Evolutionary conservation across 2,329 filamentous ascomycete species (phyloP).

Genomic region (Phaeosphaeria sp.): DNA sequence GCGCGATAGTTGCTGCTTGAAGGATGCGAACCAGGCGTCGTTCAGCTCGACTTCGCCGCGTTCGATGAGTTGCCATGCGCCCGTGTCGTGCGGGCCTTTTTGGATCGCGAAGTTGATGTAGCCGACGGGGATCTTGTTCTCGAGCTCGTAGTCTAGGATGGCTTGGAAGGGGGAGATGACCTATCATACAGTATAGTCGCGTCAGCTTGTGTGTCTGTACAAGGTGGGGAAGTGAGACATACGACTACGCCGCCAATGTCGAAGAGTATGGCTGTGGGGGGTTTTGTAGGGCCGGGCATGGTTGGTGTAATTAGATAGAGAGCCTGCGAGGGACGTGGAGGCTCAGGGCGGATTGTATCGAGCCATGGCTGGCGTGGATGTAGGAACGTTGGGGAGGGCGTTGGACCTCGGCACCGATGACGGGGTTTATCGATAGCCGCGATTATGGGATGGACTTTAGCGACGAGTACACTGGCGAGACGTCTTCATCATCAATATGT

Average conservation of each 20-base stretch:
- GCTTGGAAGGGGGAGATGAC: slow-evolving; percentile 91
- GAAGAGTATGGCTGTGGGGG: slow-evolving; percentile 66
- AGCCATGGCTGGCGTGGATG: slow-evolving; percentile 17
- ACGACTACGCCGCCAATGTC: slow-evolving; percentile 98
- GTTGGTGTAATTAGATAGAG: not conserved
- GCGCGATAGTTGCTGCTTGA: slow-evolving; percentile 75
- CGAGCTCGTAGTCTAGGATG: slow-evolving; percentile 87
- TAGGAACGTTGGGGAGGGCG: slow-evolving; percentile 14
- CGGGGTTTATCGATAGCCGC: slow-evolving; percentile 20
- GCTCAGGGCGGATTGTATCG: slow-evolving; percentile 25
- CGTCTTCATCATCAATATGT: not conserved
- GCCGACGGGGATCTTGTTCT: slow-evolving; percentile 78
- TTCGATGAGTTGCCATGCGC: slow-evolving; percentile 89
- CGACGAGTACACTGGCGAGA: not conserved
- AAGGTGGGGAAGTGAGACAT: slow-evolving; percentile 55
- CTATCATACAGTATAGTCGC: slow-evolving; percentile 53
- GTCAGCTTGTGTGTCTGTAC: not conserved
- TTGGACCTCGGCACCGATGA: slow-evolving; percentile 31
- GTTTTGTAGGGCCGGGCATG: slow-evolving; percentile 16
- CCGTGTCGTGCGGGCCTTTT: slow-evolving; percentile 71
- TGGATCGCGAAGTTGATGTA: slow-evolving; percentile 94
- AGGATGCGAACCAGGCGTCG: slow-evolving; percentile 74
- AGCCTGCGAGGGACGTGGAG: slow-evolving; percentile 4
- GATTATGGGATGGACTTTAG: not conserved
- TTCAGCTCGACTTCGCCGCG: slow-evolving; percentile 81